Evolutionary conservation across 108 stramenopile species (phyloP).

Genomic region (Cylindrotheca fusiformis): DNA sequence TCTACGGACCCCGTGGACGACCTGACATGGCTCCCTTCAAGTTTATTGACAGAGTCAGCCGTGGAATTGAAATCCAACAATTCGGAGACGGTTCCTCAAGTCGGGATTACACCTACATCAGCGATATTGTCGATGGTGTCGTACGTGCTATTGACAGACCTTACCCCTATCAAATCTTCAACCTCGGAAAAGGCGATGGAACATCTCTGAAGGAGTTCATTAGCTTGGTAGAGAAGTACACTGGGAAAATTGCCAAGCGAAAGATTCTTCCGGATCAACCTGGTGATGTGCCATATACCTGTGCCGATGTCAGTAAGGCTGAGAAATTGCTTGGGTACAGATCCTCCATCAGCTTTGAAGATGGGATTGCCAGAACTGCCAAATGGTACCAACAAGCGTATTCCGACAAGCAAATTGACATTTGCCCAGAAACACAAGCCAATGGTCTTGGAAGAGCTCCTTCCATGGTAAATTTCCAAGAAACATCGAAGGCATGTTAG

Average conservation of each 20-base stretch:
- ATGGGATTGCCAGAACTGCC: conserved; percentile 84
- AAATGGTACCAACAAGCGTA: conserved; percentile 69
- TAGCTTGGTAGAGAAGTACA: conserved; percentile 67
- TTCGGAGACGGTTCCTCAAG: conserved; percentile 90
- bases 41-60: conserved; percentile 92
- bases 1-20: conserved; percentile 95
- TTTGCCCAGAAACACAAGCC: conserved; percentile 55
- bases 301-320: conserved; percentile 90
- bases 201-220: conserved; percentile 85
- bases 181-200: conserved; percentile 87
- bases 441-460: conserved; percentile 61
- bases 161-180: conserved; percentile 85
- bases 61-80: conserved; percentile 92
- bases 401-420: conserved; percentile 8
- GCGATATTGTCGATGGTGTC: conserved; percentile 91
- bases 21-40: conserved; percentile 99
- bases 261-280: conserved; percentile 84
- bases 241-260: conserved; percentile 79
- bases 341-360: conserved; percentile 84
- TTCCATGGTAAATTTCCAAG: conserved; percentile 11
- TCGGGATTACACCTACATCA: conserved; percentile 94
- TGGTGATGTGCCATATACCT: conserved; percentile 93
- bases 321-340: conserved; percentile 73
- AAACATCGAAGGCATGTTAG: neutral
- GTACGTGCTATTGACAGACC: conserved; percentile 85